Evolutionary conservation across 2,329 filamentous ascomycete genomes (phyloP), one percentile per base, ranked within the genome.

Genomic region (Trichoderma breve): DNA sequence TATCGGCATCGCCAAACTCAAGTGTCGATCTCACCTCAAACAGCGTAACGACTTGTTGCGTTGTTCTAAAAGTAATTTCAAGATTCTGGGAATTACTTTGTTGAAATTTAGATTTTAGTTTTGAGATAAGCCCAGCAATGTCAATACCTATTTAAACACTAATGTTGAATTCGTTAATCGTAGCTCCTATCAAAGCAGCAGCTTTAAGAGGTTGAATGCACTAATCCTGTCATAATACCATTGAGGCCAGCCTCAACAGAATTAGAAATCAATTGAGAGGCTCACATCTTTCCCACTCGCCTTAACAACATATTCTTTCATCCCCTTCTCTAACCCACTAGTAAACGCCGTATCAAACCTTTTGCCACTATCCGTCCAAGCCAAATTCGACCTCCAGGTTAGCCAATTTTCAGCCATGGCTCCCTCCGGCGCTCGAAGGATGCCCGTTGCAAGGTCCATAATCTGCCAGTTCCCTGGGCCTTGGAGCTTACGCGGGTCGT

Each of bases 391-490:
- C 66, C 83, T 78, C 85, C 85, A 87, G 1, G 80, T 82, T 21
- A 87, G 72, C 85, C 85, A 86, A 8, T 80, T 77, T 73, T 84
- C 81, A 0, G 84, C 84, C 77, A 82, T 79, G 3, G 79, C 74
- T 0, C 84, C 84, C 70, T 84, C 84, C 0, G 83, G 82, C 4
- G 83, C 83, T 70, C 84, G 78, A 69, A 87, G 72, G 2, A 86
- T 76, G 1, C 85, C 85, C 1, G 81, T 80, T 0, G 84, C 81
- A 3, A 87, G 71, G 61, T 85, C 82, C 1, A 85, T 78, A 11
- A 86, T 71, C 53, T 79, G 77, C 71, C 78, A 76, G 28, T 78
- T 74, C 18, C 78, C 79, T 1, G 74, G 75, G n/a, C 78, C 79
- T 2, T 74, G 74, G 9, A 78, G 77, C 6, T 74, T 77, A 47